phyloP scores from a whole-genome alignment of 129 eudicot genomes.

The Solidago caesia region DNA sequence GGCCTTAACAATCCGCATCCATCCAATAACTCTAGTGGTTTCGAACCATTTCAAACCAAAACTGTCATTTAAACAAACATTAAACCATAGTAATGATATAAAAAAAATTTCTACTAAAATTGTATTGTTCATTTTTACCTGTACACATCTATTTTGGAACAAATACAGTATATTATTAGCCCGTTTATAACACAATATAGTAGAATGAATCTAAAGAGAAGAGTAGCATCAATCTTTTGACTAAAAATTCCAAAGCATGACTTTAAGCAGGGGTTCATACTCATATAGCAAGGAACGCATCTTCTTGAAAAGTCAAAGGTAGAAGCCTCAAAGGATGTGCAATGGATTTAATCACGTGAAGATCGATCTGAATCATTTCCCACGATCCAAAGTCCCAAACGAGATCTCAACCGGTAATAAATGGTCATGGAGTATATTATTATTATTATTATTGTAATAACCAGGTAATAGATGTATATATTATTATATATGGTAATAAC shows the following conservation, averaged over 20 bases:
- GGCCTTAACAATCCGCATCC: too few relatives aligned
- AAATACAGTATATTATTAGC: too few relatives aligned
- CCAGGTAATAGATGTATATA: too few relatives aligned
- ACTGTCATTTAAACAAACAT: too few relatives aligned
- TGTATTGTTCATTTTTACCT: too few relatives aligned
- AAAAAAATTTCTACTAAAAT: too few relatives aligned
- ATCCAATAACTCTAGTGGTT: too few relatives aligned
- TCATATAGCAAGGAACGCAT: constrained; percentile 24
- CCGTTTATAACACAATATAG: too few relatives aligned
- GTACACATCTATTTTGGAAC: too few relatives aligned
- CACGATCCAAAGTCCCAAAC: constrained; percentile 31
- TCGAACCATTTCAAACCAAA: too few relatives aligned
- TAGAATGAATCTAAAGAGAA: background rate
- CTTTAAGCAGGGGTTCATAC: constrained; percentile 21
- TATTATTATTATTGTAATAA: background rate
- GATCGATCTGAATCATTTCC: constrained; percentile 25
- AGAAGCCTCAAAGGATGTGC: constrained; percentile 27
- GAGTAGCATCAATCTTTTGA: background rate
- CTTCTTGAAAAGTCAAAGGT: constrained; percentile 30
- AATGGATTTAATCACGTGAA: constrained; percentile 27
- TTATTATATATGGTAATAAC: too few relatives aligned
- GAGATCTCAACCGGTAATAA: constrained; percentile 28
- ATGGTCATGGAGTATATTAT: background rate
- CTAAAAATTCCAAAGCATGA: constrained; percentile 19
- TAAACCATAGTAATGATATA: too few relatives aligned